phyloP scores from a whole-genome alignment of 78 protist genomes.

The Dictyostelium discoideum region dicty_2.7 NC_007089.4:4491001-4491500 shows the following conservation, averaged over 20 bases:
- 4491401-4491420: background rate
- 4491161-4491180: background rate
- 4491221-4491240: too few relatives aligned
- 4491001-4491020: too few relatives aligned
- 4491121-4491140: background rate
- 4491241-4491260: background rate
- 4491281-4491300: background rate
- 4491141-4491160: too few relatives aligned
- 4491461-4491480: background rate
- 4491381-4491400: too few relatives aligned
- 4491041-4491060: background rate
- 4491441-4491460: background rate
- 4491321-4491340: background rate
- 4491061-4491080: background rate
- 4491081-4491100: background rate
- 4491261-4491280: background rate
- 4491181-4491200: background rate
- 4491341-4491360: background rate
- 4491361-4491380: too few relatives aligned
- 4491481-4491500: background rate
- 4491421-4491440: background rate
- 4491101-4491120: background rate
- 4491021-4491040: too few relatives aligned
- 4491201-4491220: background rate
- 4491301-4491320: background rate